Conservation (phyloP, 2,329 filamentous ascomycete genomes). For the Fusarium sp. region DNA sequence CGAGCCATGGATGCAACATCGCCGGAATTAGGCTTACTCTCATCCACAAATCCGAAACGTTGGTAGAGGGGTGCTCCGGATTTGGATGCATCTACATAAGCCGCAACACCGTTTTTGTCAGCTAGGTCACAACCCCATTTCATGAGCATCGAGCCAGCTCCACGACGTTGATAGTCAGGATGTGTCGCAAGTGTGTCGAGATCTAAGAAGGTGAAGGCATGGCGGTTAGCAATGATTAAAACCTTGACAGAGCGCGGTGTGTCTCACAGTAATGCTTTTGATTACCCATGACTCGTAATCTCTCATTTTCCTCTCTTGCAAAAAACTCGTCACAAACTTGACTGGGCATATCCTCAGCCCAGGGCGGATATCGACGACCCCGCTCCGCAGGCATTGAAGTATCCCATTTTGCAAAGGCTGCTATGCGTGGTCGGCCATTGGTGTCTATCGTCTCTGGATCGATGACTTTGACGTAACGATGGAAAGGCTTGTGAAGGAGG, state of each 20-base stretch:
- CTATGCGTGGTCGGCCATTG: slow-evolving; percentile 27
- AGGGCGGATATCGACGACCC: slow-evolving; percentile 38
- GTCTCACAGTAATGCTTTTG: slow-evolving; percentile 37
- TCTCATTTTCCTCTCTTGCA: slow-evolving; percentile 27
- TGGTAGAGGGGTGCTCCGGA: slow-evolving; percentile 28
- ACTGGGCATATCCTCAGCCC: slow-evolving; percentile 32
- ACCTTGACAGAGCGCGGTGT: too few species aligned
- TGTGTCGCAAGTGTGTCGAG: slow-evolving; percentile 48
- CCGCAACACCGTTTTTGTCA: slow-evolving; percentile 36
- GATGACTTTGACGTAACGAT: slow-evolving; percentile 40
- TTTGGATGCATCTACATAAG: slow-evolving; percentile 47
- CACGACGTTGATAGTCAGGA: slow-evolving; percentile 47
- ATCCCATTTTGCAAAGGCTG: slow-evolving; percentile 43
- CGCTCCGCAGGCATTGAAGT: slow-evolving; percentile 22
- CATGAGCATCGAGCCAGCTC: slow-evolving; percentile 46
- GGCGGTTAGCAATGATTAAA: not conserved
- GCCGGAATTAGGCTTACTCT: slow-evolving; percentile 24
- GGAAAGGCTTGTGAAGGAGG: slow-evolving; percentile 33
- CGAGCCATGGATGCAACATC: slow-evolving; percentile 38
- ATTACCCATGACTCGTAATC: slow-evolving; percentile 36
- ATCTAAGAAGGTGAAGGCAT: slow-evolving; percentile 20
- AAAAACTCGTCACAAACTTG: slow-evolving; percentile 36
- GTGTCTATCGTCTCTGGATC: slow-evolving; percentile 24
- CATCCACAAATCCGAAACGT: slow-evolving; percentile 37
- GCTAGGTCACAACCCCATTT: slow-evolving; percentile 47